Conservation (phyloP, 805 yeast species). For the Candida khao-thaluensis region DNA sequence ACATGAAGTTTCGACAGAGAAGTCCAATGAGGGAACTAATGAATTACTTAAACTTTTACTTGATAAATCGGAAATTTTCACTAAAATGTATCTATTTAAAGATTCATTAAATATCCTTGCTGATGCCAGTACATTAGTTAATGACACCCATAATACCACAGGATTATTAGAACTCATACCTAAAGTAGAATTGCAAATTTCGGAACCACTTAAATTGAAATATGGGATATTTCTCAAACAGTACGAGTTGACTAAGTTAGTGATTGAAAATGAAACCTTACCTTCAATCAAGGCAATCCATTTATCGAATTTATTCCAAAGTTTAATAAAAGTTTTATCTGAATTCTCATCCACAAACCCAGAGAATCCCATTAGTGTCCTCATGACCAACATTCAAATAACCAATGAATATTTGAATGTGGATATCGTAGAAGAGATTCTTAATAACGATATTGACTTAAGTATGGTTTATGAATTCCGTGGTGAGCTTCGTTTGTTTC, state of each 20-base stretch:
- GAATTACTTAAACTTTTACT: conserved; percentile 7
- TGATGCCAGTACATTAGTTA: conserved; percentile 6
- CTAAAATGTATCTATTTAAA: conserved; percentile 11
- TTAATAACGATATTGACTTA: conserved; percentile 11
- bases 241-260: background rate
- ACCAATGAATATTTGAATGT: conserved; percentile 7
- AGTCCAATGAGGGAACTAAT: background rate
- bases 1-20: background rate
- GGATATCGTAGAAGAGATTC: conserved; percentile 3
- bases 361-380: conserved; percentile 2
- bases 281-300: conserved; percentile 42
- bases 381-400: background rate
- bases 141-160: background rate
- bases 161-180: conserved; percentile 9
- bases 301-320: conserved; percentile 38
- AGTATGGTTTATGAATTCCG: conserved; percentile 33
- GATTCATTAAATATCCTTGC: conserved; percentile 9
- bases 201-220: conserved; percentile 1
- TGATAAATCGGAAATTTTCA: conserved; percentile 4
- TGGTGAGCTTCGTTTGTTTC: conserved; percentile 50
- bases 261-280: conserved; percentile 28
- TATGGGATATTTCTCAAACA: conserved; percentile 5
- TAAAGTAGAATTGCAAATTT: conserved; percentile 1
- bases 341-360: conserved; percentile 24
- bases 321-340: conserved; percentile 39